A percentile compares a stretch with the other conserved stretches of the same genome.
Evolutionary conservation across 257 asterid species (phyloP).

Genomic region (Lithospermum erythrorhizon): DNA sequence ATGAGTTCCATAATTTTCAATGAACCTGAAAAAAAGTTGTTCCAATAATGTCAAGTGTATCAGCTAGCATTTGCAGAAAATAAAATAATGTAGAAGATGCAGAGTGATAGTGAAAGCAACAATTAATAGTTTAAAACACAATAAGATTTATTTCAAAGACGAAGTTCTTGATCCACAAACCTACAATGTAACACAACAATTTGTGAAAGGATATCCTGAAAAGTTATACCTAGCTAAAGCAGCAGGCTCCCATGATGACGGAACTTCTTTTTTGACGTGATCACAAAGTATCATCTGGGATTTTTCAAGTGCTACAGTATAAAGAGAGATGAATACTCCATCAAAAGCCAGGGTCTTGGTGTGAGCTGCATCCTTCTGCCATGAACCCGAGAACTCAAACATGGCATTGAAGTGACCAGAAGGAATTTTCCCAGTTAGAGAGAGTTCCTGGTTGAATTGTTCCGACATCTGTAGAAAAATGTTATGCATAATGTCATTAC

Average conservation of each 20-base stretch:
- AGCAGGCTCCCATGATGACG: slow-evolving; percentile 90
- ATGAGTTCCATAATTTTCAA: slow-evolving; percentile 88
- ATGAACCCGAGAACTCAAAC: slow-evolving; percentile 92
- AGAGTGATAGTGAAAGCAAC: no score
- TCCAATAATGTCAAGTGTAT: not conserved
- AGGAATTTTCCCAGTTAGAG: slow-evolving; percentile 86
- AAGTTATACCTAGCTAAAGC: slow-evolving; percentile 73
- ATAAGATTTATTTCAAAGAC: no score
- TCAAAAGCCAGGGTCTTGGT: slow-evolving; percentile 85
- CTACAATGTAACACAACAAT: no score
- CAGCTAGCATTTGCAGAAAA: not conserved
- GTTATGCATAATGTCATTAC: not conserved
- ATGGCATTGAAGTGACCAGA: slow-evolving; percentile 88
- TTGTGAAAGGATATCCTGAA: no score
- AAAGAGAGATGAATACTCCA: slow-evolving; percentile 78
- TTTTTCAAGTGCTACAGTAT: slow-evolving; percentile 86
- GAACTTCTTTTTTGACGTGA: slow-evolving; percentile 83
- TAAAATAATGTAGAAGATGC: no score
- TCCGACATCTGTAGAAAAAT: slow-evolving; percentile 73
- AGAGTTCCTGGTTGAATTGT: slow-evolving; percentile 83
- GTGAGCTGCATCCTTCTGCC: slow-evolving; percentile 95
- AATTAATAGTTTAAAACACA: no score
- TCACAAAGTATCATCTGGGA: slow-evolving; percentile 81
- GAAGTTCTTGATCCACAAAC: no score
- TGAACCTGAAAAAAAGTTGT: slow-evolving; percentile 47